These are phyloP conservation scores for Fusarium papillatum DNA, from an alignment of 2,329 filamentous ascomycete genomes.

Conservation along the genomic window DNA sequence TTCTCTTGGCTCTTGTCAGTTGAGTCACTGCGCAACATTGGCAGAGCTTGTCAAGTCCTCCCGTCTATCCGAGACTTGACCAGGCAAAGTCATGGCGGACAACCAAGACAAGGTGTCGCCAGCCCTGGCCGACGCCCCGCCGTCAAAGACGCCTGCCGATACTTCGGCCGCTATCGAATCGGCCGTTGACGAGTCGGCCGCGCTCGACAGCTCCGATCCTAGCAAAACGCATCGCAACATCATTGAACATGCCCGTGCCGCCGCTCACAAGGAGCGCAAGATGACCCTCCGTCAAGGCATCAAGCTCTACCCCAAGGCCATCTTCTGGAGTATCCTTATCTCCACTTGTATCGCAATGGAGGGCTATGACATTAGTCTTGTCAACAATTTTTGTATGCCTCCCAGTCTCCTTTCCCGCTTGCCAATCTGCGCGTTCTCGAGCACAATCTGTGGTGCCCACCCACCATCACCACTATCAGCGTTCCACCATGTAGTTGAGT, in stretches of 20 bases:
- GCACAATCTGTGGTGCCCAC: background rate
- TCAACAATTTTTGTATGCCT: constrained; percentile 81
- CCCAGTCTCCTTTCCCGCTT: background rate
- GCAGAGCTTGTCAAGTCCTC: background rate
- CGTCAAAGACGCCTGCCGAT: constrained; percentile 28
- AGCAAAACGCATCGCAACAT: constrained; percentile 46
- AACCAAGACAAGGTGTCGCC: constrained; percentile 33
- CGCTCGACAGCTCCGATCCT: constrained; percentile 22
- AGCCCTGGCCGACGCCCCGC: constrained; percentile 29
- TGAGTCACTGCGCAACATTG: background rate
- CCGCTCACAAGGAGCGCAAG: constrained; percentile 72
- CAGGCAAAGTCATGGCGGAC: constrained; percentile 30
- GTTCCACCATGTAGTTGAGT: background rate
- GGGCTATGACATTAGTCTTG: constrained; percentile 85
- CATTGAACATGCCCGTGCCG: constrained; percentile 54
- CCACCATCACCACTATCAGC: background rate
- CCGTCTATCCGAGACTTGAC: constrained; percentile 3
- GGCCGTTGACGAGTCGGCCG: constrained; percentile 8
- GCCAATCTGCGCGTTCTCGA: background rate
- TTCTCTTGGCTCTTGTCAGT: background rate
- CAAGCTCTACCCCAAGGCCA: constrained; percentile 87
- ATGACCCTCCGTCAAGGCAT: constrained; percentile 85
- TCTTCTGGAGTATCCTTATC: constrained; percentile 86
- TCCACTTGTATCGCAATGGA: constrained; percentile 96
- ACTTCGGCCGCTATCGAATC: constrained; percentile 33